A percentile compares a stretch with the other conserved stretches of the same genome.
These are phyloP conservation scores for Metarhizium guizhouense DNA, from an alignment of 2,329 filamentous ascomycete genomes.

Conservation along the genomic window DNA sequence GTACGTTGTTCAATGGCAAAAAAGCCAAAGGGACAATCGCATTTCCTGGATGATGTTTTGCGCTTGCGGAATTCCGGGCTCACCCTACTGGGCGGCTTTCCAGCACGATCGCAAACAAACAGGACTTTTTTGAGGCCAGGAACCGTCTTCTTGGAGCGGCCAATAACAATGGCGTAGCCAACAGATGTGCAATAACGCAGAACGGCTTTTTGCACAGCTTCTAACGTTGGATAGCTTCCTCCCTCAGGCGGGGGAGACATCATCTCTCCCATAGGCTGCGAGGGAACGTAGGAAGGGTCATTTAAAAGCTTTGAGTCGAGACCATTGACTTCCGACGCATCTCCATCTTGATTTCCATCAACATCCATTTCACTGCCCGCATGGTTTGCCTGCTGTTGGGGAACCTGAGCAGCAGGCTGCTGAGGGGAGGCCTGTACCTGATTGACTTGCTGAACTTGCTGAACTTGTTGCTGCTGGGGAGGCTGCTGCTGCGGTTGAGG, in stretches of 20 bases:
- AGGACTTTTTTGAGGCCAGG: constrained; percentile 59
- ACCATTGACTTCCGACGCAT: constrained; percentile 30
- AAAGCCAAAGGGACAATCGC: constrained; percentile 61
- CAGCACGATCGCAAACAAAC: constrained; percentile 57
- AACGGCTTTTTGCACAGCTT: constrained; percentile 56
- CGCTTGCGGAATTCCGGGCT: constrained; percentile 55
- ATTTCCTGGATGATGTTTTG: constrained; percentile 60
- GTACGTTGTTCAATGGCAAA: constrained; percentile 60
- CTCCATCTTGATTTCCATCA: constrained; percentile 38
- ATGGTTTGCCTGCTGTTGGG: constrained; percentile 32
- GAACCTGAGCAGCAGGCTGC: constrained; percentile 24
- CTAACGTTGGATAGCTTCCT: constrained; percentile 54
- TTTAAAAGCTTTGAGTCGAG: constrained; percentile 39
- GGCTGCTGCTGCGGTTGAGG: constrained; percentile 5
- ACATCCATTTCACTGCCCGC: constrained; percentile 44
- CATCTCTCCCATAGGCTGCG: constrained; percentile 46
- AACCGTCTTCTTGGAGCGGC: constrained; percentile 58
- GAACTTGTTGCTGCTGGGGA: constrained; percentile 16
- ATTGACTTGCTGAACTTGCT: constrained; percentile 24
- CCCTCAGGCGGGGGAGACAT: constrained; percentile 58
- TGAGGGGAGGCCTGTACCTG: constrained; percentile 21
- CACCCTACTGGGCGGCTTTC: constrained; percentile 53
- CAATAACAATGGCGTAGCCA: constrained; percentile 60
- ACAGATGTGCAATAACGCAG: constrained; percentile 58
- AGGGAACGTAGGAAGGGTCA: constrained; percentile 41